These are phyloP conservation scores for Tetradesmus obliquus DNA, from an alignment of 139 green algal species.

Conservation along the genomic window DNA sequence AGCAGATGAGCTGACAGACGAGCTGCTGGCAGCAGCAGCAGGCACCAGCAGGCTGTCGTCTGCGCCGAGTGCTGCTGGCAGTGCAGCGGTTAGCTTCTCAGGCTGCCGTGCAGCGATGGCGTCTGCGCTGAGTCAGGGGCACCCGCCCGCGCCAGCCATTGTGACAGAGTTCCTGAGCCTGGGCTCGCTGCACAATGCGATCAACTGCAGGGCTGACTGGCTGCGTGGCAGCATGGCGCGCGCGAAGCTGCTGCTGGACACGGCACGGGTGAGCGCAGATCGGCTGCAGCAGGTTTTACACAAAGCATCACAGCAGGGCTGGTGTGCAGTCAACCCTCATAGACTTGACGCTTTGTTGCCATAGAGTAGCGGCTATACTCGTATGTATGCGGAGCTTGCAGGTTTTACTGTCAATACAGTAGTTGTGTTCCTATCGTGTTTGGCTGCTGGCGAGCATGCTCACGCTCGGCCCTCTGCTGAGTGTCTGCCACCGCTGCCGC, in stretches of 20 bases:
- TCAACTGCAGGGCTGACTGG: conserved; percentile 57
- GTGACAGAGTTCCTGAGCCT: conserved; percentile 80
- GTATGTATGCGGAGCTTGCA: background rate
- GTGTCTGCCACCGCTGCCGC: too few relatives aligned
- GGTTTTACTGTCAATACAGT: too few relatives aligned
- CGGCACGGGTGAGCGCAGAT: conserved; percentile 44
- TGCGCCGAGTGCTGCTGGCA: background rate
- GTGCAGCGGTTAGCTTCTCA: background rate
- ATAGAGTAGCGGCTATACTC: background rate
- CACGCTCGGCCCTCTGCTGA: too few relatives aligned
- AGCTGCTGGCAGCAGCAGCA: background rate
- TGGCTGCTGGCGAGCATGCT: too few relatives aligned
- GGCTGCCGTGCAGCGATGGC: background rate
- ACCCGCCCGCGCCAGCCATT: conserved; percentile 65
- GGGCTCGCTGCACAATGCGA: conserved; percentile 68
- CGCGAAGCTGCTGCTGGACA: conserved; percentile 60
- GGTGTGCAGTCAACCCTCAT: background rate
- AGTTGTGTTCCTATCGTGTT: too few relatives aligned
- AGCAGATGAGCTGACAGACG: background rate
- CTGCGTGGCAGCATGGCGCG: conserved; percentile 38
- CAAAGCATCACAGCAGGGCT: background rate
- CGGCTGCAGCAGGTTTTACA: too few relatives aligned
- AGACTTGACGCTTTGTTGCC: background rate
- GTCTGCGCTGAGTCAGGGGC: conserved; percentile 1
- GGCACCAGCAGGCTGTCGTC: background rate